Conservation (phyloP, 2,329 filamentous ascomycete species). For the Fusarium algeriense region DNA sequence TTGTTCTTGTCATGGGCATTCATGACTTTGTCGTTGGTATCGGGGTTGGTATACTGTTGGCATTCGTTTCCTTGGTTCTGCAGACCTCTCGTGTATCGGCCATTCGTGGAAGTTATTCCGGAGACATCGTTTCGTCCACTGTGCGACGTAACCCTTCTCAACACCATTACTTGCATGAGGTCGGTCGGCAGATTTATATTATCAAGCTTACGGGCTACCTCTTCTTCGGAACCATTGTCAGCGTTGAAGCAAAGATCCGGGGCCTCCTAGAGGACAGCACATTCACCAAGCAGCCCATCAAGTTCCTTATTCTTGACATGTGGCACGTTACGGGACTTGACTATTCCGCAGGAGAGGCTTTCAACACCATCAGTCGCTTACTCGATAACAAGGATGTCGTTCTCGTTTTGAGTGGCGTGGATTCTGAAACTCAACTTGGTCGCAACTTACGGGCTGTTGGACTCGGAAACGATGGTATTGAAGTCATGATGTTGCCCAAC, state of each 20-base stretch:
- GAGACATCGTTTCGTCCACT: constrained; percentile 89
- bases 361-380: constrained; percentile 90
- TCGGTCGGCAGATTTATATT: constrained; percentile 88
- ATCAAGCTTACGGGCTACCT: constrained; percentile 94
- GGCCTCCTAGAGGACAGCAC: constrained; percentile 84
- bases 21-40: constrained; percentile 98
- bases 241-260: constrained; percentile 90
- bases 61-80: constrained; percentile 90
- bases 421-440: constrained; percentile 80
- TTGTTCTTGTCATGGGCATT: constrained; percentile 94
- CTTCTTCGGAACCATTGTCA: constrained; percentile 98
- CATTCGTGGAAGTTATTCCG: constrained; percentile 89
- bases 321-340: constrained; percentile 92
- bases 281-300: constrained; percentile 82
- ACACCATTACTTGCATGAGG: constrained; percentile 85
- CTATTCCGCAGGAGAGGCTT: constrained; percentile 95
- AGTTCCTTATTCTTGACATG: constrained; percentile 90
- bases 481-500: constrained; percentile 85
- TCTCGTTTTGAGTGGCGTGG: constrained; percentile 85
- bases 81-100: constrained; percentile 92
- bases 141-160: constrained; percentile 92
- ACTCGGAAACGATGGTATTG: constrained; percentile 77
- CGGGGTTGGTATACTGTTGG: constrained; percentile 88
- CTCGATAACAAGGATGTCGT: constrained; percentile 81
- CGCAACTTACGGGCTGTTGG: constrained; percentile 86